Conservation (phyloP, 1,284 basidiomycete genomes). For the Moesziomyces sp. region DNA sequence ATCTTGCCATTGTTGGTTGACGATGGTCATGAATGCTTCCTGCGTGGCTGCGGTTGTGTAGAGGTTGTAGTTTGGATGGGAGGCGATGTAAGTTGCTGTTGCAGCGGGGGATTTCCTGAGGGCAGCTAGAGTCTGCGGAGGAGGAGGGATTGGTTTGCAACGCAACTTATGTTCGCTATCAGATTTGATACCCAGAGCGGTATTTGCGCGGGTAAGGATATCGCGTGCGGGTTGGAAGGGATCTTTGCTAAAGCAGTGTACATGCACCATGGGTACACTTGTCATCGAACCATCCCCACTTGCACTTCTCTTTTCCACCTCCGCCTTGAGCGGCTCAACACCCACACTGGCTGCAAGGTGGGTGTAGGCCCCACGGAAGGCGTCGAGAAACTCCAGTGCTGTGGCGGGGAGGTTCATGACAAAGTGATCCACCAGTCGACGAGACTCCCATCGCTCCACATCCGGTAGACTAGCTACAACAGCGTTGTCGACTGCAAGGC, state of each 20-base stretch:
- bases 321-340: slow-evolving; percentile 61
- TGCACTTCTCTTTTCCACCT: slow-evolving; percentile 18
- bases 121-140: slow-evolving; percentile 30
- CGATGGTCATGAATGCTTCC: slow-evolving; percentile 3
- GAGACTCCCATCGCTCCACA: slow-evolving; percentile 5
- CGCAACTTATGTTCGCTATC: slow-evolving; percentile 5
- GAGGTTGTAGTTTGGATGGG: slow-evolving; percentile 17
- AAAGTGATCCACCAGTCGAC: slow-evolving; percentile 75
- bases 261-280: slow-evolving; percentile 82
- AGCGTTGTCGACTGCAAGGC: background rate
- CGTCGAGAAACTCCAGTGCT: slow-evolving; percentile 88
- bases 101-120: slow-evolving; percentile 15
- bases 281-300: slow-evolving; percentile 68
- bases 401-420: slow-evolving; percentile 97
- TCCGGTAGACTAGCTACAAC: background rate
- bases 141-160: slow-evolving; percentile 22
- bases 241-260: slow-evolving; percentile 94
- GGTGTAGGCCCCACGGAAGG: slow-evolving; percentile 80
- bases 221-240: slow-evolving; percentile 55
- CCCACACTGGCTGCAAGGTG: slow-evolving; percentile 68
- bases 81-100: slow-evolving; percentile 12
- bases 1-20: slow-evolving; percentile 3
- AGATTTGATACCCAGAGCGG: slow-evolving; percentile 30
- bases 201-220: slow-evolving; percentile 56
- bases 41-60: slow-evolving; percentile 3